These are phyloP conservation scores for Chondrus crispus DNA, from an alignment of 23 red algal species.

Conservation along the genomic window DNA sequence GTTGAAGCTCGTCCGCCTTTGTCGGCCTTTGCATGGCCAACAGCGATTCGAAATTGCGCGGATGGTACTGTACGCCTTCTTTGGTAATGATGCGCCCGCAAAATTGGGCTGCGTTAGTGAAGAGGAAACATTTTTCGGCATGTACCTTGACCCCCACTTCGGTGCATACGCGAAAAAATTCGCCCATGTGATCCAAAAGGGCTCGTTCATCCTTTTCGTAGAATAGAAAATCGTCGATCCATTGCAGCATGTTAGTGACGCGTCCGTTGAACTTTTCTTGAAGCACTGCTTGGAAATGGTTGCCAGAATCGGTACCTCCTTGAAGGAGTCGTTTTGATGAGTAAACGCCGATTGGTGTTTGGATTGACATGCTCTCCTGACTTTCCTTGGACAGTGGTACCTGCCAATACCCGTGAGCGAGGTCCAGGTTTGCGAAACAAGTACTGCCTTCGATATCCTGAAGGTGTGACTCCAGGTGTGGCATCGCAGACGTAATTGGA, in stretches of 20 bases:
- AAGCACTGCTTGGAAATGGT: background rate
- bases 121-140: background rate
- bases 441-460: background rate
- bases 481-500: background rate
- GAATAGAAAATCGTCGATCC: conserved; percentile 2
- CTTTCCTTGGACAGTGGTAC: background rate
- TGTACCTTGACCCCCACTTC: background rate
- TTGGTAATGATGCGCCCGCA: background rate
- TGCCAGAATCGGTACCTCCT: background rate
- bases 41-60: background rate
- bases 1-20: background rate
- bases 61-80: background rate
- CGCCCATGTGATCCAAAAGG: background rate
- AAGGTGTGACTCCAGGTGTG: background rate
- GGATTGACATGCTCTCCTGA: background rate
- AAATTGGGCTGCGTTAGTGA: background rate
- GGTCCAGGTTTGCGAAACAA: background rate
- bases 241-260: background rate
- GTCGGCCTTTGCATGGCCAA: background rate
- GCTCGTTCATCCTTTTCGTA: background rate
- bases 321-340: background rate
- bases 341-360: background rate
- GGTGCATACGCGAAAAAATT: background rate
- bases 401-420: background rate
- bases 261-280: background rate